phyloP scores from a whole-genome alignment of 2,329 filamentous ascomycete species.

The Alternaria metachromatica region DNA sequence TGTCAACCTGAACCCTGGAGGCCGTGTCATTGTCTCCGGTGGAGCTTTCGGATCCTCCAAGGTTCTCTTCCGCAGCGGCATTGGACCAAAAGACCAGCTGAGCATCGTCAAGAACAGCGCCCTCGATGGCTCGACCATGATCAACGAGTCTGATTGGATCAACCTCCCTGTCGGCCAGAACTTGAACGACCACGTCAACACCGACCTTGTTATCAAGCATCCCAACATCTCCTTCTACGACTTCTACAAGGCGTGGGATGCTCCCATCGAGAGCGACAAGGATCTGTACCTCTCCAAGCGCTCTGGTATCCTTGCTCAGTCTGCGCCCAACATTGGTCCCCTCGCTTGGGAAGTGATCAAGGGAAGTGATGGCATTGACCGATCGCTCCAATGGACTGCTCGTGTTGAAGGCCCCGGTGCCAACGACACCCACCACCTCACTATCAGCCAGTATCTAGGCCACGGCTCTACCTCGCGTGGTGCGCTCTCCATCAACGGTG shows the following conservation, averaged over 20 bases:
- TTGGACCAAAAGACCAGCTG: constrained; percentile 64
- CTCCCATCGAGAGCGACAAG: constrained; percentile 50
- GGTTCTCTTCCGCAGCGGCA: constrained; percentile 72
- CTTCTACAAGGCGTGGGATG: constrained; percentile 67
- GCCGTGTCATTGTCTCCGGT: constrained; percentile 71
- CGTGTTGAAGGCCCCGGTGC: constrained; percentile 64
- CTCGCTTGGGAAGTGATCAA: constrained; percentile 67
- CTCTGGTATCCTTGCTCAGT: constrained; percentile 67
- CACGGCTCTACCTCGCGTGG: constrained; percentile 69
- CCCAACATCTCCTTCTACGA: constrained; percentile 66
- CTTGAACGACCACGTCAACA: constrained; percentile 64
- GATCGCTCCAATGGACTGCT: constrained; percentile 71
- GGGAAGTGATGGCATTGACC: constrained; percentile 64
- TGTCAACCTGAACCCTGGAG: constrained; percentile 65
- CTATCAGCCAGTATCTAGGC: constrained; percentile 65
- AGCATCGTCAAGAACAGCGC: constrained; percentile 53
- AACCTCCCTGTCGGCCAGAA: constrained; percentile 60
- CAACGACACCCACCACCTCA: constrained; percentile 49
- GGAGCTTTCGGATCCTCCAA: constrained; percentile 75
- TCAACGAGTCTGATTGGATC: constrained; percentile 57
- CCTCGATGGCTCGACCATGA: constrained; percentile 52
- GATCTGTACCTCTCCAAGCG: constrained; percentile 54
- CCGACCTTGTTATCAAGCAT: constrained; percentile 60
- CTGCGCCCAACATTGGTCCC: constrained; percentile 70
- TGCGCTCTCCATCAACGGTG: constrained; percentile 65